phyloP scores from a whole-genome alignment of 352 stramenopile species.

The Globisporangium polare region DNA sequence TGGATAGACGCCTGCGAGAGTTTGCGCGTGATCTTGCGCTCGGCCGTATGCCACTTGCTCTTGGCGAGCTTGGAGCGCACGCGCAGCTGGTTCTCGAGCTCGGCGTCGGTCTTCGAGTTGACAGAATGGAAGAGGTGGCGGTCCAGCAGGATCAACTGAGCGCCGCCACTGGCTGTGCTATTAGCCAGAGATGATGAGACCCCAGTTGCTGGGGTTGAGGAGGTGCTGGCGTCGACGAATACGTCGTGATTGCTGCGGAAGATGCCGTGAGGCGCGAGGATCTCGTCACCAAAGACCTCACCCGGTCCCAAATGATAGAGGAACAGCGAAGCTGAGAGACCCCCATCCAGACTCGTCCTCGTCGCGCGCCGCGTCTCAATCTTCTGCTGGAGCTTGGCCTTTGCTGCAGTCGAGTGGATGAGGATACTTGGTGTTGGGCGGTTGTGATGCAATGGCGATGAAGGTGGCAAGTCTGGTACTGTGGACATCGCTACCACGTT shows the following conservation, averaged over 20 bases:
- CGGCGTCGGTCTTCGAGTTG: conserved; percentile 42
- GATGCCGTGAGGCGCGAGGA: conserved; percentile 25
- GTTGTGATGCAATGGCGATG: neutral
- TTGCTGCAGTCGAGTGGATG: conserved; percentile 11
- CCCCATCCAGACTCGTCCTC: neutral
- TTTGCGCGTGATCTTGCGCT: conserved; percentile 25
- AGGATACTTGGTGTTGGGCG: conserved; percentile 3
- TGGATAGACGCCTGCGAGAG: conserved; percentile 5
- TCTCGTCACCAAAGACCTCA: conserved; percentile 55
- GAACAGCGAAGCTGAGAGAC: conserved; percentile 17
- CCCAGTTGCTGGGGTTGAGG: neutral
- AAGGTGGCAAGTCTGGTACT: conserved; percentile 6
- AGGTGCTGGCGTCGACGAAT: conserved; percentile 20
- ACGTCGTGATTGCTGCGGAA: conserved; percentile 37
- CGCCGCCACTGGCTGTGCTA: neutral
- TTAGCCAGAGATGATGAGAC: neutral
- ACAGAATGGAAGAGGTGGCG: conserved; percentile 30
- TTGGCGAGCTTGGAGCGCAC: conserved; percentile 30
- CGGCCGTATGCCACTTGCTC: conserved; percentile 47
- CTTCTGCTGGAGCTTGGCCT: conserved; percentile 16
- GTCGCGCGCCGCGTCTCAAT: conserved; percentile 5
- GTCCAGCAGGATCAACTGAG: conserved; percentile 41
- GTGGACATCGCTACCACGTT: neutral
- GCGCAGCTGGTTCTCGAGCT: conserved; percentile 38
- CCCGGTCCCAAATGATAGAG: conserved; percentile 37